Conservation (phyloP, 768 basidiomycete species). For the Astraeus odoratus region DNA sequence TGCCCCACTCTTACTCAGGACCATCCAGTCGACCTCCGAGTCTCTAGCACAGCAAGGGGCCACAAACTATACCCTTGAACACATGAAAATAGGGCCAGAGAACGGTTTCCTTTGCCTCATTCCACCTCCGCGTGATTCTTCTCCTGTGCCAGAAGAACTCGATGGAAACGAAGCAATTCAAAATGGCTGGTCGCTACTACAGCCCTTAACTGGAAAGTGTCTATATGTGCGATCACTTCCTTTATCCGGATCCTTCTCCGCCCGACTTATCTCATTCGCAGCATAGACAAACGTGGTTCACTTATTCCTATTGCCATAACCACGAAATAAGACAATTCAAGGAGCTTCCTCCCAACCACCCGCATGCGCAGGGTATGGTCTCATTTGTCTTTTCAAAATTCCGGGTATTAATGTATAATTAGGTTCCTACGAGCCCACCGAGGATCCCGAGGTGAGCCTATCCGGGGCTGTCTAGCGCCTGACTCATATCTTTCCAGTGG, state of each 20-base stretch:
- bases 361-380: constrained; percentile 52
- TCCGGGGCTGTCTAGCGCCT: constrained; percentile 19
- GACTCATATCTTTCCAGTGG: constrained; percentile 40
- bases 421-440: constrained; percentile 74
- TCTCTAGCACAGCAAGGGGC: constrained; percentile 17
- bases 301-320: constrained; percentile 95
- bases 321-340: constrained; percentile 94
- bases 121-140: constrained; percentile 50
- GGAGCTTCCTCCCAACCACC: constrained; percentile 61
- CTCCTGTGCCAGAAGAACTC: constrained; percentile 43
- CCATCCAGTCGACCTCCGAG: constrained; percentile 9
- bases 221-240: constrained; percentile 63
- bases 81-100: constrained; percentile 65
- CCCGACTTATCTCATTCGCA: constrained; percentile 34
- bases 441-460: constrained; percentile 71
- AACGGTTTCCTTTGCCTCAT: constrained; percentile 75
- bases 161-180: constrained; percentile 59
- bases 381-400: constrained; percentile 21
- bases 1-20: constrained; percentile 14
- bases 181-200: constrained; percentile 77
- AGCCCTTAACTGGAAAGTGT: constrained; percentile 72
- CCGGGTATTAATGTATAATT: constrained; percentile 18
- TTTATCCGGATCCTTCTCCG: constrained; percentile 20
- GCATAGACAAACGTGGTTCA: constrained; percentile 93
- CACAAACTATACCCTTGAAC: constrained; percentile 52